Evolutionary conservation across 2,329 filamentous ascomycete genomes (phyloP), one percentile per base, ranked within the genome.

Genomic region (Diaporthe nobilis): DNA sequence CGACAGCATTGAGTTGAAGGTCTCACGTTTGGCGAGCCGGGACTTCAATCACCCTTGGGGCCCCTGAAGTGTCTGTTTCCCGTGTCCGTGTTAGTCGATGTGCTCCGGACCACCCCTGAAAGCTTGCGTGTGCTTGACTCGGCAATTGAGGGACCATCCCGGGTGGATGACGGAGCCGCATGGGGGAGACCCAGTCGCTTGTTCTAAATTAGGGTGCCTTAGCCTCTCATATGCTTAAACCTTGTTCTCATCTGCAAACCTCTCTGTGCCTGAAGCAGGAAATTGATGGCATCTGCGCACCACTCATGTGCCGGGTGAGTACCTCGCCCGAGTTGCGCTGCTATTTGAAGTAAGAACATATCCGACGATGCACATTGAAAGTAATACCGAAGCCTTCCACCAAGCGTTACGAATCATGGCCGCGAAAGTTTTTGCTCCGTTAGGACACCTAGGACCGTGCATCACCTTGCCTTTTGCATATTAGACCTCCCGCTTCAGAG

Each of bases 51-150:
- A 22, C 17, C 22, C 47, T 47, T 47, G 39, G 61, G 42, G 42
- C 57, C 57, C 61, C 61, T 65, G 61, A 49, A 25, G 25, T 31
- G 25, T 20, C 17, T 65, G 61, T 65, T 49, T 65, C 61, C 44
- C 61, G 61, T 65, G 61, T 65, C 39, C 42, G 28, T 65, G n/a
- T 65, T 65, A 20, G 61, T 65, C 28, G 39, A 47, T 65, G 25
- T 65, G 61, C 61, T 65, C 61, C 61, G 61, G 61, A 22, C 20
- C 39, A 65, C 61, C 61, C 61, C 61, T 63, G 61, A 65, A 65
- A 34, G 61, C 61, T 65, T 49, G 61, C 42, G 42, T 47, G 42
- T 65, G 39, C 61, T 65, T 65, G 61, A 65, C 42, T 65, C 61
- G 61, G 61, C 61, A 22, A 3, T 34, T 49, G 42, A 22, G 42